Conservation (phyloP, 208 protist genomes). For the Trypanosoma brucei region DNA sequence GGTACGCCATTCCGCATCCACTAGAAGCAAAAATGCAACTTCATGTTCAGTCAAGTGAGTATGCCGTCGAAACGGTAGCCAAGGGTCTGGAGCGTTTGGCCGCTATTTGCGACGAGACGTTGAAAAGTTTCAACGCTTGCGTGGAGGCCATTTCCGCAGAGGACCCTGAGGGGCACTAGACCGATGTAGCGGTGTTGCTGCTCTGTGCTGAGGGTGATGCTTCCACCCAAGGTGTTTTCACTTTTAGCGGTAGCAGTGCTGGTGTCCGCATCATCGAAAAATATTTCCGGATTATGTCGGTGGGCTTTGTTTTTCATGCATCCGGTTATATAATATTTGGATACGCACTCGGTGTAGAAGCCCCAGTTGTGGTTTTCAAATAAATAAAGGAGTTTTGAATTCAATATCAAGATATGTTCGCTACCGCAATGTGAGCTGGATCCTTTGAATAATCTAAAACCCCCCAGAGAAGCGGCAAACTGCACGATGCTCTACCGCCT, state of each 20-base stretch:
- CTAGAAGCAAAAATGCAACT: conserved; percentile 91
- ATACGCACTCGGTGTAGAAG: too few species aligned
- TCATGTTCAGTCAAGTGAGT: conserved; percentile 86
- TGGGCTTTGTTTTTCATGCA: too few species aligned
- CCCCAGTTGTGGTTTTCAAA: too few species aligned
- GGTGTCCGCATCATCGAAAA: too few species aligned
- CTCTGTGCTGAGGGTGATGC: too few species aligned
- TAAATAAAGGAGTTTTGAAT: too few species aligned
- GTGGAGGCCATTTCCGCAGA: conserved; percentile 26
- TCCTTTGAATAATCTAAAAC: not conserved
- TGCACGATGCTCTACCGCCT: not conserved
- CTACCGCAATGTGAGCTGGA: not conserved
- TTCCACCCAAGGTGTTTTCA: too few species aligned
- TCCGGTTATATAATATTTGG: too few species aligned
- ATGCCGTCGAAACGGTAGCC: conserved; percentile 82
- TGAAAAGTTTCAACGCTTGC: conserved; percentile 69
- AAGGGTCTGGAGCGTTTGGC: conserved; percentile 77
- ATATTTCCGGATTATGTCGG: too few species aligned
- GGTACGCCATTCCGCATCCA: conserved; percentile 93
- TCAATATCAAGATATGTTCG: too few species aligned
- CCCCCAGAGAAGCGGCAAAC: not conserved
- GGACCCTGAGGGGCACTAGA: conserved; percentile 11
- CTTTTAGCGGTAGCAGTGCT: too few species aligned
- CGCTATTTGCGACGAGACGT: conserved; percentile 70
- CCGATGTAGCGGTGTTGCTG: too few species aligned